Evolutionary conservation across 345 rosid genomes (phyloP), one percentile per base, ranked within the genome.

Genomic region (Laguncularia racemosa): DNA sequence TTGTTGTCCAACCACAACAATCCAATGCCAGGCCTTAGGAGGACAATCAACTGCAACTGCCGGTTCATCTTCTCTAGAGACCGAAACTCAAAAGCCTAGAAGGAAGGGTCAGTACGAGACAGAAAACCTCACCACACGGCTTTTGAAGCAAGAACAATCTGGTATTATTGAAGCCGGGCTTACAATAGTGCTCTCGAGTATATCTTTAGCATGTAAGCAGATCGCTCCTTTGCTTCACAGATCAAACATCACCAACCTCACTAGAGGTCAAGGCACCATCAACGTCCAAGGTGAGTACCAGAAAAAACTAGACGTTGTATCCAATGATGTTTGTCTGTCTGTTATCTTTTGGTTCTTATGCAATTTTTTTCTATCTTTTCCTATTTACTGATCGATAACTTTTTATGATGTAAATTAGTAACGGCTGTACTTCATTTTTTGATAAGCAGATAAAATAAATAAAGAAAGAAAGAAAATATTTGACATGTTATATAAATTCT

Each of bases 231-330:
- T 74, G 44, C 71, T 74, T 13, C 78, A 70, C 61, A 53, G 75
- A 47, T 62, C 75, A 1, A 63, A 72, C 67, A 70, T 74, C 52
- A 52, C 57, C 53, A 46, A 70, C 49, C 75, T 74, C 72, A 70
- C 72, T 44, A 75, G 75, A 13, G 63, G 44, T n/a, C 75, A 74
- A 20, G 78, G 78, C n/a, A 70, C 78, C 53, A 53, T 70, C 49
- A 74, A 74, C 62, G 14, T 70, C 53, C 78, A 74, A 57, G 72
- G 78, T 48, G 78, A 70, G 26, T 63, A 70, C 48, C 78, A 74
- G 75, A 74, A 74, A 67, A 74, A 74, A 72, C 78, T 74, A 49
- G 78, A 74, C 52, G 72, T 74, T 13, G 65, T 70, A 56, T 74
- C 78, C 64, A 74, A 74, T 59, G 72, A 74, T 75, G 72, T 74